A percentile compares a stretch with the other conserved stretches of the same genome.
These are phyloP conservation scores for Adansonia gregorii DNA, from an alignment of 441 rosid species.

Conservation along the genomic window DNA sequence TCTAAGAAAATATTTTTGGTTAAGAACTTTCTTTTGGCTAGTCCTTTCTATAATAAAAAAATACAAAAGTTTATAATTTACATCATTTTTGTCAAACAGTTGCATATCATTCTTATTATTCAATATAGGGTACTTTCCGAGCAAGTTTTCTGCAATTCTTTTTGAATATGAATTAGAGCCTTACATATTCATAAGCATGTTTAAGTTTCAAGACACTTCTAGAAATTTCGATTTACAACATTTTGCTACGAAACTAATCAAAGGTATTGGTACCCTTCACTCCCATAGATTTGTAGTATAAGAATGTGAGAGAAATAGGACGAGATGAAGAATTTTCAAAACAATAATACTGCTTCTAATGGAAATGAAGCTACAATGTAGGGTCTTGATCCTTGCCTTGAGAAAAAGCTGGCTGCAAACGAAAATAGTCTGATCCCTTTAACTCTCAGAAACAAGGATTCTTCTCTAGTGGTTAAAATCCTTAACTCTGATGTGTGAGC, in stretches of 20 bases:
- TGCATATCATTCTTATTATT: background rate
- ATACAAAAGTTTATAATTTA: background rate
- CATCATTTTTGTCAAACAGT: background rate
- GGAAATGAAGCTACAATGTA: background rate
- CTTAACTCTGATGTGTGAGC: background rate
- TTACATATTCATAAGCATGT: background rate
- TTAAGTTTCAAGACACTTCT: background rate
- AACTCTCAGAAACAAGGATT: background rate
- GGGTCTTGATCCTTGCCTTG: background rate
- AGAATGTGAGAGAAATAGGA: background rate
- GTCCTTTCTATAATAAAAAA: background rate
- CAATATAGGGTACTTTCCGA: background rate
- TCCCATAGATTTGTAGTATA: background rate
- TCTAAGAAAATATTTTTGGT: background rate
- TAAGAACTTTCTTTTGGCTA: background rate
- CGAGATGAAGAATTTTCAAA: background rate
- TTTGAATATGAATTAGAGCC: background rate
- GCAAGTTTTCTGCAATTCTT: background rate
- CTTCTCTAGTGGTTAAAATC: background rate
- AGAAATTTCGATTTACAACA: background rate
- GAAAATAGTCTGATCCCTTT: background rate
- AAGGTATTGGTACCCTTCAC: background rate
- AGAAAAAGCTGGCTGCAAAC: background rate
- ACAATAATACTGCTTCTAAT: background rate
- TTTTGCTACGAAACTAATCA: background rate